Evolutionary conservation across 176 grass and related monocot genomes (phyloP).

Genomic region (Phragmites australis): DNA sequence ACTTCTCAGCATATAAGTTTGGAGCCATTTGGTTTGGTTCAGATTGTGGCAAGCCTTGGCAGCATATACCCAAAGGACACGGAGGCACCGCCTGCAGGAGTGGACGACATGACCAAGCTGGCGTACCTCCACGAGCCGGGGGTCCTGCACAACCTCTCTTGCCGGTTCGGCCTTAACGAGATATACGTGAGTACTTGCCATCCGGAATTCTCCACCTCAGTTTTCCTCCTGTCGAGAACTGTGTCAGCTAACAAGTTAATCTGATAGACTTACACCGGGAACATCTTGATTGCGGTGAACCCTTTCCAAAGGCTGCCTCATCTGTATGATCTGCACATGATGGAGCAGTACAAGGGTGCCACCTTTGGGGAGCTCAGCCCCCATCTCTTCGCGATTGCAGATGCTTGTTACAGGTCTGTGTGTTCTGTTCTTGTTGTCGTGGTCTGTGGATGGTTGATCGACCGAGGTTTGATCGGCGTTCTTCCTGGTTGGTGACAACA

Average conservation of each 20-base stretch:
- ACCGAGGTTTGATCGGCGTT: background rate
- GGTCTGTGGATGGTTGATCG: background rate
- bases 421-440: background rate
- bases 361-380: slow-evolving; percentile 87
- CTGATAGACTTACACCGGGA: slow-evolving; percentile 84
- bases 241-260: background rate
- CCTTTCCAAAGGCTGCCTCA: slow-evolving; percentile 85
- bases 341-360: slow-evolving; percentile 96
- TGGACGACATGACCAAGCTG: slow-evolving; percentile 97
- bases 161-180: slow-evolving; percentile 74
- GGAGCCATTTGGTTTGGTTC: slow-evolving; percentile 14
- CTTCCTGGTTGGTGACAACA: background rate
- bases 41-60: slow-evolving; percentile 66
- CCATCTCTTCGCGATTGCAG: slow-evolving; percentile 80
- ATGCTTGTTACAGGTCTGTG: slow-evolving; percentile 78
- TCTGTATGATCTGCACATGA: slow-evolving; percentile 91
- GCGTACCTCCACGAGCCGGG: slow-evolving; percentile 95
- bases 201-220: background rate
- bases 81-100: slow-evolving; percentile 77
- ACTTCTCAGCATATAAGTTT: background rate
- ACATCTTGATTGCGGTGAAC: slow-evolving; percentile 96
- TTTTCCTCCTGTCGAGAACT: background rate
- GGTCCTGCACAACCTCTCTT: slow-evolving; percentile 72
- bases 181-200: slow-evolving; percentile 71
- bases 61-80: slow-evolving; percentile 91